Conservation (phyloP, 2,329 filamentous ascomycete species). For the Ophiostoma australiae region DNA sequence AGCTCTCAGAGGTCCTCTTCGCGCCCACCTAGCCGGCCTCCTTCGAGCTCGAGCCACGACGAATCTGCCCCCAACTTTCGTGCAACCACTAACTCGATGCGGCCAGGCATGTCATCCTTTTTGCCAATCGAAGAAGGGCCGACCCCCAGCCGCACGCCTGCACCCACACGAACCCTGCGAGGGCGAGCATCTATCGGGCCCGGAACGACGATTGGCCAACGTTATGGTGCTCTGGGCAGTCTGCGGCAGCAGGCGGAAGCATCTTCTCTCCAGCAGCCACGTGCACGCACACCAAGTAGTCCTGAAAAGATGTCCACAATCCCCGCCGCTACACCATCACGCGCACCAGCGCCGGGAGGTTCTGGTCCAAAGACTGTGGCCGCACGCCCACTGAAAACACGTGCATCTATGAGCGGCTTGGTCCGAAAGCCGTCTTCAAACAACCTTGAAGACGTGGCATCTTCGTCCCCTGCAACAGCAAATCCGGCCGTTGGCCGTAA, state of each 20-base stretch:
- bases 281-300: slow-evolving; percentile 37
- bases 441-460: slow-evolving; percentile 33
- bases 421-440: slow-evolving; percentile 53
- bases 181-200: slow-evolving; percentile 24
- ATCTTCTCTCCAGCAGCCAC: slow-evolving; percentile 26
- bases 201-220: slow-evolving; percentile 4
- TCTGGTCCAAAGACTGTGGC: slow-evolving; percentile 46
- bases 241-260: slow-evolving; percentile 20
- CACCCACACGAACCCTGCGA: slow-evolving; percentile 33
- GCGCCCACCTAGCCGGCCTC: slow-evolving; percentile 49
- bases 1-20: slow-evolving; percentile 50
- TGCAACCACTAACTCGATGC: slow-evolving; percentile 43
- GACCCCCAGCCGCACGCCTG: slow-evolving; percentile 33
- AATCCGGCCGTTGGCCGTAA: slow-evolving; percentile 37
- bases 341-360: slow-evolving; percentile 34
- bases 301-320: slow-evolving; percentile 35
- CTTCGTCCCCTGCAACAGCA: slow-evolving; percentile 23
- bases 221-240: slow-evolving; percentile 18
- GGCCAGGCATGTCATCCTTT: slow-evolving; percentile 37
- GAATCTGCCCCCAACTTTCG: slow-evolving; percentile 42
- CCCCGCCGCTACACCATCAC: slow-evolving; percentile 23
- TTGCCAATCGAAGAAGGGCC: slow-evolving; percentile 42
- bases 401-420: slow-evolving; percentile 50
- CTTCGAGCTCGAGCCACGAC: slow-evolving; percentile 49
- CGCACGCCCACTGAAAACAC: slow-evolving; percentile 44